Evolutionary conservation across 2,329 filamentous ascomycete species (phyloP).

Genomic region (Stemphylium vesicarium): DNA sequence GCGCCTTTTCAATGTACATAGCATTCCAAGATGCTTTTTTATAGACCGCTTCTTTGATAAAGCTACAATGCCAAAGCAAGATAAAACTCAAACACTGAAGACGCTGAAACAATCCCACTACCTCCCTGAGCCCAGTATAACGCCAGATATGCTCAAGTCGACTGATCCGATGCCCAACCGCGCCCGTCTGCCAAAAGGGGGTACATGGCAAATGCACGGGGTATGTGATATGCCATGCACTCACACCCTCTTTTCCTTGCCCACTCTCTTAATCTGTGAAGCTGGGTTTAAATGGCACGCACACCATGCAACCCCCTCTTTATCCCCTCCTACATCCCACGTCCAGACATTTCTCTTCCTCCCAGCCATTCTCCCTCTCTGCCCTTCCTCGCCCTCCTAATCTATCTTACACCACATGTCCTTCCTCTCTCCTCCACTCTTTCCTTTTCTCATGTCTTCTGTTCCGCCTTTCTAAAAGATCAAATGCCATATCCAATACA

Average conservation of each 20-base stretch:
- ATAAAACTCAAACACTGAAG: no score
- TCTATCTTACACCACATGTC: not conserved
- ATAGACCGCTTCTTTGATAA: constrained; percentile 8
- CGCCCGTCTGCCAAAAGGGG: no score
- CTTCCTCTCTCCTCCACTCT: not conserved
- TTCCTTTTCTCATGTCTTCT: not conserved
- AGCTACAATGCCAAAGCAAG: not conserved
- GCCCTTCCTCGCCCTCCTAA: not conserved
- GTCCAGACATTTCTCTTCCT: not conserved
- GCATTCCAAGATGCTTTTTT: not conserved
- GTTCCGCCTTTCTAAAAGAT: constrained; percentile 9
- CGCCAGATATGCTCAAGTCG: constrained; percentile 1
- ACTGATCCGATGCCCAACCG: no score
- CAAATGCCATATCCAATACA: constrained; percentile 70
- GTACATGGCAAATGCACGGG: not conserved
- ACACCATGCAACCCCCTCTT: no score
- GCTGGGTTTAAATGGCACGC: no score
- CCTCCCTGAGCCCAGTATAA: not conserved
- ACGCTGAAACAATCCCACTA: no score
- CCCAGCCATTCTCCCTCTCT: not conserved
- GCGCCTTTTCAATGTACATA: constrained; percentile 3
- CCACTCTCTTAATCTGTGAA: no score
- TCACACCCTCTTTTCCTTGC: no score
- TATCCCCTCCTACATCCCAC: not conserved
- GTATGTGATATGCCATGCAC: not conserved